A percentile compares a stretch with the other conserved stretches of the same genome.
Conservation (phyloP, 352 stramenopile genomes). For the Detonula confervacea region DNA sequence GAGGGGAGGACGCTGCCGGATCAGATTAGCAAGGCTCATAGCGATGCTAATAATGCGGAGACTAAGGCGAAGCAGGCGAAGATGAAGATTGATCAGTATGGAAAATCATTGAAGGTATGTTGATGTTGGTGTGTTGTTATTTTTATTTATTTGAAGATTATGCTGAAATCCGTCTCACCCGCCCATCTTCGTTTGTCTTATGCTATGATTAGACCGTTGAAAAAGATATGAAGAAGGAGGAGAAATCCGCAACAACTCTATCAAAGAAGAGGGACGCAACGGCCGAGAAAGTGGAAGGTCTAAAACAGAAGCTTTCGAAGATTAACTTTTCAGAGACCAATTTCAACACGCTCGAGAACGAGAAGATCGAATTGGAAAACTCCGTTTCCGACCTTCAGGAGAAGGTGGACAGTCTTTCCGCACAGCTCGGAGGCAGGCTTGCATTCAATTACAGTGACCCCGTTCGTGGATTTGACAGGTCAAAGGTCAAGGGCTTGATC, state of each 20-base stretch:
- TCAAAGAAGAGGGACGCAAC: constrained; percentile 66
- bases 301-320: constrained; percentile 54
- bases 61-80: constrained; percentile 89
- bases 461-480: constrained; percentile 92
- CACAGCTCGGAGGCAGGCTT: constrained; percentile 93
- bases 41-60: constrained; percentile 92
- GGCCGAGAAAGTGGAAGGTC: constrained; percentile 57
- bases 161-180: constrained; percentile 4
- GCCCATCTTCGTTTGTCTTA: not conserved
- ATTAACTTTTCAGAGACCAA: constrained; percentile 85
- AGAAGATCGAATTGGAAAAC: constrained; percentile 76
- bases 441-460: constrained; percentile 97
- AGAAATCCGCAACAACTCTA: constrained; percentile 71
- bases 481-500: constrained; percentile 97
- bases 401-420: constrained; percentile 91
- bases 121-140: constrained; percentile 1
- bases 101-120: constrained; percentile 84
- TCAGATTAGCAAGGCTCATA: constrained; percentile 86
- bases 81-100: constrained; percentile 93
- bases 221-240: constrained; percentile 84
- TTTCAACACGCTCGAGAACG: constrained; percentile 71
- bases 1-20: constrained; percentile 80
- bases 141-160: constrained; percentile 9
- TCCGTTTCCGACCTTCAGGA: constrained; percentile 87
- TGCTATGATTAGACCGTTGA: constrained; percentile 68